Base-by-base conservation (phyloP, 306 rosid genomes). In the Dryas alaskensis region DNA sequence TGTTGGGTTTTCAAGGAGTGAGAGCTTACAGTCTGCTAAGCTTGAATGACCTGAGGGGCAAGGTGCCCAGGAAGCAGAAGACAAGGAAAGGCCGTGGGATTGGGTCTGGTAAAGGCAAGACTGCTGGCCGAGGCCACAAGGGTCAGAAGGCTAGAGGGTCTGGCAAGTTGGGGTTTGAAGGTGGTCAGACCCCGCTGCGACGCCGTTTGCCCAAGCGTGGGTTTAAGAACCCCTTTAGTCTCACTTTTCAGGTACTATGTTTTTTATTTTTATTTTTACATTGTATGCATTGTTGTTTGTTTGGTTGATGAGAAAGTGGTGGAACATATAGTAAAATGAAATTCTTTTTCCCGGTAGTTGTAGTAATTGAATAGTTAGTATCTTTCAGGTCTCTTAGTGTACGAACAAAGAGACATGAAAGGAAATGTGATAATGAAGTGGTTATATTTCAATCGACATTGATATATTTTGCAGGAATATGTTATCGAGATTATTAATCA, bases 31-130 rank as follows among this genome's bases (percentile, higher is more conserved):
- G 98, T 79, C 94, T 93, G 25, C 76, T 93, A 90, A 86, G 90
- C 73, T 80, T 93, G 87, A 93, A 93, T 81, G 97, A 93, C 84
- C 83, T 93, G 79, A 84, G 92, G 80, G 91, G 79, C 71, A 91
- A 84, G n/a, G 74, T 91, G 65, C 98, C 96, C 8, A 86, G 98
- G 81, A 93, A 93, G 78, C 96, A 91, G 83, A 84, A 77, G 85
- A 93, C 92, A 0, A 86, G 98, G 82, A 93, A 88, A 82, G 98
- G 98, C 7, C 94, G 98, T 19, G 98, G 98, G 70, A 93, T 93
- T 74, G 98, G 97, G 75, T 91, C 98, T 37, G 97, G 98, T 60
- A 93, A 93, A 80, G 98, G 98, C 0, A 93, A 93, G 87, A 93
- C 98, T 13, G 97, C 97, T n/a, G 97, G 98, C 14, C 84, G 87